Base-by-base conservation (phyloP, 208 protist species). In the Novymonas esmeraldas region DNA sequence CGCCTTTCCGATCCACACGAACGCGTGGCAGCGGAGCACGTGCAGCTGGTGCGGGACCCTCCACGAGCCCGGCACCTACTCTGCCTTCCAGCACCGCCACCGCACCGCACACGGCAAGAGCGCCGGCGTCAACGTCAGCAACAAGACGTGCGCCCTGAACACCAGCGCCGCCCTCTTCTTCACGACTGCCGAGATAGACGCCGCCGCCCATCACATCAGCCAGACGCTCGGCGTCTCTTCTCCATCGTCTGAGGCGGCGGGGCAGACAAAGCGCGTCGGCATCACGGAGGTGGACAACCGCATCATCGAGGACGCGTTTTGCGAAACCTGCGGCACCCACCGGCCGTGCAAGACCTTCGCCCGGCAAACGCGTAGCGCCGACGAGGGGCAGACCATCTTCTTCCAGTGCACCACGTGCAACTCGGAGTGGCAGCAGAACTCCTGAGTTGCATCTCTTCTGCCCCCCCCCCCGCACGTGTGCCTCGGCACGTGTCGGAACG, bases 331-430 rank as follows among this genome's bases (percentile, higher is more conserved):
- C 76, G 79, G 72, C 6, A 69, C 56, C 29, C 84, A 91, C 45
- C 76, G 82, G 11, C 78, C 78, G 28, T 97, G 93, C 70, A 83
- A 83, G 42, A 87, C 86, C 28, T 96, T 93, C 46, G 82, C 89
- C 29, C 81, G 89, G 34, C 93, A 97, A 64, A 97, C 88, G 22
- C 85, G 93, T 29, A 88, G 91, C 64, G 93, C 93, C 1, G 93
- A 97, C 80, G 93, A 97, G 67, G 93, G 93, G 7, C 93, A 97
- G 73, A 97, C 93, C 1, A 93, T 95, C 59, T 96, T 96, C 59
- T 96, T 87, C 55, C 82, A 93, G 76, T 97, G 93, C 69, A 95
- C 89, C 22, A 82, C 82, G 52, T 97, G 93, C 66, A n/a, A 50
- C 20, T 75, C 73, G 6, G 85, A 92, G 79, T 97, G 93, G 93